phyloP scores from a whole-genome alignment of 192 early-diverging fungal species.

The Diversispora epigaea region DNA sequence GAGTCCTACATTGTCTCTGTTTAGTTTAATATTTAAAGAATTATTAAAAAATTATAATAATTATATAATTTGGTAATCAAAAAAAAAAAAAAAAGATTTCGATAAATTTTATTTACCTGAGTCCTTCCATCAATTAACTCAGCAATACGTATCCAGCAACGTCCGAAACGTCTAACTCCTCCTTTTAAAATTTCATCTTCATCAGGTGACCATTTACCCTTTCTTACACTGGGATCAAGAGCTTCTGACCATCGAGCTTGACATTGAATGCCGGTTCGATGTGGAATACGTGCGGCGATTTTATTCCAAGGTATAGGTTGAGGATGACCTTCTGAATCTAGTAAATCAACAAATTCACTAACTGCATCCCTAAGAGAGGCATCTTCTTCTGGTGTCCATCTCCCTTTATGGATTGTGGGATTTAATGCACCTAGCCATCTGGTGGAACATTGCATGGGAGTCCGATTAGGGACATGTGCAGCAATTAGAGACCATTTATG shows the following conservation, averaged over 20 bases:
- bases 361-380: constrained; percentile 43
- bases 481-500: constrained; percentile 53
- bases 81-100: not conserved
- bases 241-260: constrained; percentile 64
- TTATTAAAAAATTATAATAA: constrained; percentile 13
- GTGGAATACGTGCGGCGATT: constrained; percentile 48
- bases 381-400: constrained; percentile 54
- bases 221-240: constrained; percentile 53
- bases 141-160: constrained; percentile 62
- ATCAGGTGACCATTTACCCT: constrained; percentile 51
- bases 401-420: constrained; percentile 52
- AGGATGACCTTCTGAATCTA: constrained; percentile 40
- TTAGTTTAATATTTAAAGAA: constrained; percentile 9
- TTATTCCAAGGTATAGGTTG: constrained; percentile 51
- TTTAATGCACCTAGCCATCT: constrained; percentile 52
- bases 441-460: constrained; percentile 55
- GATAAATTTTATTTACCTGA: constrained; percentile 39
- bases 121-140: constrained; percentile 57
- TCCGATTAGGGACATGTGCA: constrained; percentile 50
- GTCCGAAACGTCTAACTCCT: constrained; percentile 45
- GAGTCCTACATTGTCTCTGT: constrained; percentile 56
- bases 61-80: not conserved
- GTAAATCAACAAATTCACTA: constrained; percentile 36
- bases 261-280: constrained; percentile 58
- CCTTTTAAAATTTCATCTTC: constrained; percentile 57